These are phyloP conservation scores for Baeospora myosura DNA, from an alignment of 1,284 basidiomycete genomes.

Conservation along the genomic window DNA sequence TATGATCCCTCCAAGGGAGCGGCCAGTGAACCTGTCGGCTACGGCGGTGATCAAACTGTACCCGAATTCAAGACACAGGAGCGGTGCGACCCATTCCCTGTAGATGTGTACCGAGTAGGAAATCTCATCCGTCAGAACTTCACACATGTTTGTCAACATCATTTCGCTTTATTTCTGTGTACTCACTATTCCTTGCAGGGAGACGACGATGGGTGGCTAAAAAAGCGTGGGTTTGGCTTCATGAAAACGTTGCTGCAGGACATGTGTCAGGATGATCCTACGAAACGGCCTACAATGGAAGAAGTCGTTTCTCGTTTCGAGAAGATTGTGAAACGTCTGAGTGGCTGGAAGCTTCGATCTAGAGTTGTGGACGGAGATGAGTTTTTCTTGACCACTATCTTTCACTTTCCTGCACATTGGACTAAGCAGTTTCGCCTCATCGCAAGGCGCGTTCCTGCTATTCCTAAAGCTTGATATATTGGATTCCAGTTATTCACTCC, in stretches of 20 bases:
- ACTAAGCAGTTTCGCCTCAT: too few species aligned
- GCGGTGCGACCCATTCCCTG: slow-evolving; percentile 6
- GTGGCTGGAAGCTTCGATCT: background rate
- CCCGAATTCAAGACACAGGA: slow-evolving; percentile 18
- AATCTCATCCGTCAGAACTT: slow-evolving; percentile 7
- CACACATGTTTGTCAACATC: slow-evolving; percentile 1
- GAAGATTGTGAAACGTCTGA: background rate
- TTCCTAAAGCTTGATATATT: too few species aligned
- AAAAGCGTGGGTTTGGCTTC: slow-evolving; percentile 16
- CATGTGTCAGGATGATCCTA: slow-evolving; percentile 22
- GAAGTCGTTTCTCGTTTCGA: slow-evolving; percentile 18
- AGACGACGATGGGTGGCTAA: background rate
- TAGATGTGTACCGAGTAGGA: slow-evolving; percentile 5
- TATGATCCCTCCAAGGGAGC: slow-evolving; percentile 15
- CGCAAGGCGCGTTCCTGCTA: too few species aligned
- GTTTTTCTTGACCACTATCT: background rate
- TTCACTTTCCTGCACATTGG: too few species aligned
- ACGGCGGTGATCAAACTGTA: slow-evolving; percentile 25
- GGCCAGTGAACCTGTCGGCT: background rate
- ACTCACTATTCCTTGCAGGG: too few species aligned
- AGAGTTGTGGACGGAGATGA: background rate
- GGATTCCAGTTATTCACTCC: too few species aligned
- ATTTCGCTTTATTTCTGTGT: too few species aligned
- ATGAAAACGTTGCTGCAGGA: slow-evolving; percentile 18
- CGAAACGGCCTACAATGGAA: slow-evolving; percentile 21